phyloP scores from a whole-genome alignment of 2,329 filamentous ascomycete genomes.

The Penicillium vulpinum region DNA sequence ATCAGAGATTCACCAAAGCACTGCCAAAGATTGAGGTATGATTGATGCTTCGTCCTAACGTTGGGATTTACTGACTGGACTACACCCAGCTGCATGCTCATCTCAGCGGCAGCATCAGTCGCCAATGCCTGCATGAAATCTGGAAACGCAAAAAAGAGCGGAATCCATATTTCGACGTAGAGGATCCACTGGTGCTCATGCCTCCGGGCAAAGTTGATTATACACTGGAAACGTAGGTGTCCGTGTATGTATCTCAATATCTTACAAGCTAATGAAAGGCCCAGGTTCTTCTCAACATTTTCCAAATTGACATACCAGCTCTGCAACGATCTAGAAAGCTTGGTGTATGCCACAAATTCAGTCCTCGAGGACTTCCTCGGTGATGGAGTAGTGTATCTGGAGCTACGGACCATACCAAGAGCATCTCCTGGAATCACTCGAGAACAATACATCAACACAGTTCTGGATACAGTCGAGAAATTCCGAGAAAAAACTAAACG shows the following conservation, averaged over 20 bases:
- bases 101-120: constrained; percentile 74
- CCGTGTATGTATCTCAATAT: neutral
- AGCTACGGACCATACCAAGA: constrained; percentile 77
- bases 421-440: constrained; percentile 60
- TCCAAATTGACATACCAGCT: constrained; percentile 77
- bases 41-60: neutral
- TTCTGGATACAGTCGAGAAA: constrained; percentile 63
- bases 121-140: constrained; percentile 70
- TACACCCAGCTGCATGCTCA: constrained; percentile 71
- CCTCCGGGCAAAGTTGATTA: constrained; percentile 70
- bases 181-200: constrained; percentile 70
- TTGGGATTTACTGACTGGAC: constrained; percentile 1
- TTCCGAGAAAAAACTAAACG: constrained; percentile 46
- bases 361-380: constrained; percentile 66
- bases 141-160: constrained; percentile 62
- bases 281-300: constrained; percentile 75
- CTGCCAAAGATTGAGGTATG: constrained; percentile 42
- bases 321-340: constrained; percentile 61
- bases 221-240: constrained; percentile 68
- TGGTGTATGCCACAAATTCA: constrained; percentile 62
- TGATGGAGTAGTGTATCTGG: constrained; percentile 75
- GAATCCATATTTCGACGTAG: constrained; percentile 55
- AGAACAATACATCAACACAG: constrained; percentile 62
- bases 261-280: neutral
- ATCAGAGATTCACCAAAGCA: constrained; percentile 31